phyloP scores from a whole-genome alignment of 1,284 basidiomycete species.

The Leccinum variabile region DNA sequence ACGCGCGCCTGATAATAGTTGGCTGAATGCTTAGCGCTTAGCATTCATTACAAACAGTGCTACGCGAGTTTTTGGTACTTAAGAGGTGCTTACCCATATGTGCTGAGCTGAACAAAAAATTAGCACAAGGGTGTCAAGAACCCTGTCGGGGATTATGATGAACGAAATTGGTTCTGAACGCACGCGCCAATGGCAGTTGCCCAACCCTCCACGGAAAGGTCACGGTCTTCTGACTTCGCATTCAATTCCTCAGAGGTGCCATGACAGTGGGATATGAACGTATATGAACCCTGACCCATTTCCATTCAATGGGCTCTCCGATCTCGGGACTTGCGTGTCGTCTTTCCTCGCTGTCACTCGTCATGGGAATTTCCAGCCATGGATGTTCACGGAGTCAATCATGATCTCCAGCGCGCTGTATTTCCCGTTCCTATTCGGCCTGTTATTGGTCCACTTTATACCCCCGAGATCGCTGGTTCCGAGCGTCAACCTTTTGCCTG shows the following conservation, averaged over 20 bases:
- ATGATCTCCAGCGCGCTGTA: background rate
- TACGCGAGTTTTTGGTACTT: background rate
- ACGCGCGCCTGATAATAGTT: conserved; percentile 35
- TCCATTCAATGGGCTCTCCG: background rate
- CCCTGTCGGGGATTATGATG: background rate
- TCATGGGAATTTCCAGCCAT: background rate
- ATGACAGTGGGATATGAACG: too few relatives aligned
- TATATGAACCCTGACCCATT: background rate
- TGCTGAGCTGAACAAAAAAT: conserved; percentile 36
- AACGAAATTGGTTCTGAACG: conserved; percentile 3
- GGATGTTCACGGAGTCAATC: background rate
- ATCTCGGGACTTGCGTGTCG: background rate
- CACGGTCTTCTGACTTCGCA: background rate
- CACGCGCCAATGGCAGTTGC: conserved; percentile 32
- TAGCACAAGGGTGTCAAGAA: conserved; percentile 11
- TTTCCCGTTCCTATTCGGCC: background rate
- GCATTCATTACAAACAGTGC: background rate
- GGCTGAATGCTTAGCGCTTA: background rate
- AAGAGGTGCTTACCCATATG: conserved; percentile 36
- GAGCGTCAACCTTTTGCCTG: background rate
- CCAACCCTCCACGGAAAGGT: conserved; percentile 32
- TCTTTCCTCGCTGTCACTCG: background rate
- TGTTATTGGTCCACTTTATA: background rate
- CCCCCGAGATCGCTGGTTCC: background rate
- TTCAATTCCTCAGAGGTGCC: background rate